Conservation (phyloP, 345 rosid species). For the Raphanus sativus region DNA sequence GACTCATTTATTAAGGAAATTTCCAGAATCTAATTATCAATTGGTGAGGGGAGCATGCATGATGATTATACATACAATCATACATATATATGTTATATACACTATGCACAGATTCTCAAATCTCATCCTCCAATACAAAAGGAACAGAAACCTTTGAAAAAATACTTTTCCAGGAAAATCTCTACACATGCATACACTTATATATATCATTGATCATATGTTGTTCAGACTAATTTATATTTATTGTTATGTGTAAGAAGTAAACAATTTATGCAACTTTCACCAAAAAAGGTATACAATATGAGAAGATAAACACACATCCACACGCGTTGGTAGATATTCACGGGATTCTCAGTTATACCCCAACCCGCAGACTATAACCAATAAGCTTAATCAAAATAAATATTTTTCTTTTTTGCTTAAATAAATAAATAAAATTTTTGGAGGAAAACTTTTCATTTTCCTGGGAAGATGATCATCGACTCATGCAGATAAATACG, state of each 20-base stretch:
- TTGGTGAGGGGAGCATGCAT: constrained; percentile 1
- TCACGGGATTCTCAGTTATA: constrained; percentile 21
- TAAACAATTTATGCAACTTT: neutral
- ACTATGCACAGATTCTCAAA: constrained; percentile 1
- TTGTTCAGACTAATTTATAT: neutral
- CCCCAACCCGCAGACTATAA: constrained; percentile 11
- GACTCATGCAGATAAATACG: constrained; percentile 15
- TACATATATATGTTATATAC: neutral
- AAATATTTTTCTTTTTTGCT: neutral
- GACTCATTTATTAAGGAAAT: constrained; percentile 12
- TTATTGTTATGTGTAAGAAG: neutral
- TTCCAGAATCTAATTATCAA: neutral
- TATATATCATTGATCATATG: constrained; percentile 13
- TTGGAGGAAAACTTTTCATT: neutral
- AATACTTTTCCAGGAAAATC: constrained; percentile 10
- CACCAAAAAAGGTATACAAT: neutral
- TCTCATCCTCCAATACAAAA: constrained; percentile 9
- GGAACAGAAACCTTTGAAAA: constrained; percentile 8
- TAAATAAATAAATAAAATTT: neutral
- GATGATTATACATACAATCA: neutral
- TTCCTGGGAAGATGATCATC: constrained; percentile 7
- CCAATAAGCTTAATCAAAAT: neutral
- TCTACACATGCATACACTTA: constrained; percentile 22
- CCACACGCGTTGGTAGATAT: constrained; percentile 4
- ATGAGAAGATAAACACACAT: neutral